phyloP scores from a whole-genome alignment of 306 rosid species.

The Sicyos edulis region DNA sequence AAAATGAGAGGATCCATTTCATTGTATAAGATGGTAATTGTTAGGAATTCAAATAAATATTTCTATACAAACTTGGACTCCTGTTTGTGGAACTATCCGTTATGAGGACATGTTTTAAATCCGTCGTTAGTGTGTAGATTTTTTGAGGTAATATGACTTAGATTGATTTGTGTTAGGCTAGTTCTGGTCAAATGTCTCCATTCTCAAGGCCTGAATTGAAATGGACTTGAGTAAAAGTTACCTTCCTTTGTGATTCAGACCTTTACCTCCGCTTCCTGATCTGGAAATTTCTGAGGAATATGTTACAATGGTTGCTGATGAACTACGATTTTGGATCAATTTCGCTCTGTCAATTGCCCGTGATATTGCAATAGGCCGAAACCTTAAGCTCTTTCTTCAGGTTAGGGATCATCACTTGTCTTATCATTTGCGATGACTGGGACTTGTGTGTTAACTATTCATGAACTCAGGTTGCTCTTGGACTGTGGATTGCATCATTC shows the following conservation, averaged over 20 bases:
- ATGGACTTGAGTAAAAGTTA: constrained; percentile 15
- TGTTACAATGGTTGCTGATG: constrained; percentile 50
- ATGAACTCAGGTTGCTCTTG: constrained; percentile 55
- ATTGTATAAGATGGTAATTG: neutral
- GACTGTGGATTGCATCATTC: constrained; percentile 51
- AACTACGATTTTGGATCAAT: constrained; percentile 57
- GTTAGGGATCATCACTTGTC: constrained; percentile 28
- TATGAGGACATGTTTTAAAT: neutral
- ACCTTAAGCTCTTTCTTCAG: constrained; percentile 61
- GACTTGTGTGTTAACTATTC: neutral
- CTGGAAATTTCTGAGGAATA: constrained; percentile 75
- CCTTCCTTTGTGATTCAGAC: constrained; percentile 44
- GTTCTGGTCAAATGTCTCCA: constrained; percentile 8
- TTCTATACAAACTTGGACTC: neutral
- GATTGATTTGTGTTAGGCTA: neutral
- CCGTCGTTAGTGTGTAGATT: neutral
- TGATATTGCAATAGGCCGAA: constrained; percentile 70
- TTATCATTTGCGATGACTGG: neutral
- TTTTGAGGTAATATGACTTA: neutral
- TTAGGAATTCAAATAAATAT: constrained; percentile 10
- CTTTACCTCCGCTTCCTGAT: constrained; percentile 94
- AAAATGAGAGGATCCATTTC: neutral
- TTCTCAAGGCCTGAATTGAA: constrained; percentile 19
- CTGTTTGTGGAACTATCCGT: neutral
- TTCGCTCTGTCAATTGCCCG: constrained; percentile 54